These are phyloP conservation scores for Myriosclerotinia duriaeana DNA, from an alignment of 2,329 filamentous ascomycete genomes.

Conservation along the genomic window DNA sequence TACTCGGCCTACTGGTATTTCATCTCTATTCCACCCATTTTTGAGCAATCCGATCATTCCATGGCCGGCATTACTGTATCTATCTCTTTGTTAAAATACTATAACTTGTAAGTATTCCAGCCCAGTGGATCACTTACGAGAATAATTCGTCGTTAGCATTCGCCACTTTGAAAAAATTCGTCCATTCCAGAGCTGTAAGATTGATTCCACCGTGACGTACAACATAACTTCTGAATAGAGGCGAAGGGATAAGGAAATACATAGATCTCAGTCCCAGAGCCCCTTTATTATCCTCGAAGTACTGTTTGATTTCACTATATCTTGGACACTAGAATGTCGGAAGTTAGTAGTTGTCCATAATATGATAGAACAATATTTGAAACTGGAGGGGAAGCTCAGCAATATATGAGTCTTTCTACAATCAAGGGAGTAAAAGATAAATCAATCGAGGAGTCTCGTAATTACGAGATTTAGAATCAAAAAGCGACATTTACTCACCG, in stretches of 20 bases:
- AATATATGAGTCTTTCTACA: no score
- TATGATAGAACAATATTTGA: neutral
- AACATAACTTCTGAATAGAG: slow-evolving; percentile 6
- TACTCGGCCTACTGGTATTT: neutral
- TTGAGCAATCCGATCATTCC: neutral
- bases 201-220: neutral
- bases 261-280: slow-evolving; percentile 1
- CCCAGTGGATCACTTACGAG: neutral
- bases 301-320: neutral
- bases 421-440: no score
- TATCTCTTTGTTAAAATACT: neutral
- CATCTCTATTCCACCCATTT: neutral
- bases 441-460: neutral
- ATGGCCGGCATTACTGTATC: slow-evolving; percentile 4
- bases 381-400: neutral
- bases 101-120: neutral
- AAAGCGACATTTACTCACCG: neutral
- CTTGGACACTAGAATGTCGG: neutral
- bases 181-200: neutral
- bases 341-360: neutral
- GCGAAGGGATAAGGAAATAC: neutral
- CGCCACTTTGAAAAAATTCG: neutral
- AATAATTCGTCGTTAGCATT: neutral
- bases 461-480: neutral
- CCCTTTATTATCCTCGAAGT: neutral